Evolutionary conservation across 106 monocot genomes (phyloP).

Genomic region (Chionographis japonica): DNA sequence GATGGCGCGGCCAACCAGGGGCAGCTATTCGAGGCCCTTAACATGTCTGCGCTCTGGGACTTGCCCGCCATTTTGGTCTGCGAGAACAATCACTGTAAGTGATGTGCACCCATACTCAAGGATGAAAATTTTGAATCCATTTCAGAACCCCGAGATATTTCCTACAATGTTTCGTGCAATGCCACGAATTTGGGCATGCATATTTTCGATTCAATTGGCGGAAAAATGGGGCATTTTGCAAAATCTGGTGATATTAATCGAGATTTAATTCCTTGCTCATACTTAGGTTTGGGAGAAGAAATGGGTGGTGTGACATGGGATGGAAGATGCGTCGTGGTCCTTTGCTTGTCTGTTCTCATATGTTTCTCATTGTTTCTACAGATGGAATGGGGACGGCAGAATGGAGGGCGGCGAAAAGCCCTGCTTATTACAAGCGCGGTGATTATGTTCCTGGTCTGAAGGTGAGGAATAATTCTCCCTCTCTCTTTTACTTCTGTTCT

Average conservation of each 20-base stretch:
- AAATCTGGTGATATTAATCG: background rate
- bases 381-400: constrained; percentile 92
- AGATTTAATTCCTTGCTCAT: background rate
- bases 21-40: constrained; percentile 79
- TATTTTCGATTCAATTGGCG: no score
- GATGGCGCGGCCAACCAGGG: constrained; percentile 86
- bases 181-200: no score
- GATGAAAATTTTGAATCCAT: background rate
- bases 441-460: constrained; percentile 89
- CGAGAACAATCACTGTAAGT: constrained; percentile 83
- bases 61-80: constrained; percentile 72
- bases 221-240: no score
- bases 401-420: constrained; percentile 90
- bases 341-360: constrained; percentile 1
- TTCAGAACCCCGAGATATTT: background rate
- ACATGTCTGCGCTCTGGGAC: constrained; percentile 75
- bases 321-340: constrained; percentile 11
- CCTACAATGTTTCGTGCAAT: no score
- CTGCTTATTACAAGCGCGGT: constrained; percentile 86
- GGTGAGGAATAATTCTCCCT: constrained; percentile 21
- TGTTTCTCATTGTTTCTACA: constrained; percentile 12
- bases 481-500: background rate
- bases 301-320: constrained; percentile 13
- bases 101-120: background rate
- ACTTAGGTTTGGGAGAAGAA: constrained; percentile 23